A percentile compares a stretch with the other conserved stretches of the same genome.
Conservation (phyloP, 1,139 yeast species). For the Sugiyamaella castrensis region DNA sequence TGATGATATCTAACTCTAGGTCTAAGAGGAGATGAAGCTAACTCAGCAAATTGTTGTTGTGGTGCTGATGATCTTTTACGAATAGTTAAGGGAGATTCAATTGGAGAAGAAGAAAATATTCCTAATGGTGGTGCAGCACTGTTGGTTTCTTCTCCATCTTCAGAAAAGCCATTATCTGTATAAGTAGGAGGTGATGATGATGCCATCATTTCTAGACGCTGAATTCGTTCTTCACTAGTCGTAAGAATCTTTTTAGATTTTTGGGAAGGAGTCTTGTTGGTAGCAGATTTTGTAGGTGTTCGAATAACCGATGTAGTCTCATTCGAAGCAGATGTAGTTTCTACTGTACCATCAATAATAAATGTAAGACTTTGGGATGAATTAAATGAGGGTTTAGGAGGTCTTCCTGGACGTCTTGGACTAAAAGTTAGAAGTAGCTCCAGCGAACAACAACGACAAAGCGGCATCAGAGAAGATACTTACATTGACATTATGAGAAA, state of each 20-base stretch:
- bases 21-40: constrained; percentile 15
- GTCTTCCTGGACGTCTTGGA: constrained; percentile 10
- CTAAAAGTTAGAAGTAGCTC: constrained; percentile 1
- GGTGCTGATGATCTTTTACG: constrained; percentile 5
- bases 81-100: constrained; percentile 21
- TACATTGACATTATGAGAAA: constrained; percentile 1
- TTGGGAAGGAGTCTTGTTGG: background rate
- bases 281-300: background rate
- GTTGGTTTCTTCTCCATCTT: background rate
- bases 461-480: background rate
- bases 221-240: background rate
- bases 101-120: constrained; percentile 23
- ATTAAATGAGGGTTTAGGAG: background rate
- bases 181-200: background rate
- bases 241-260: background rate
- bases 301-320: constrained; percentile 3
- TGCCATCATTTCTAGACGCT: background rate
- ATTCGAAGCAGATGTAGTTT: constrained; percentile 11
- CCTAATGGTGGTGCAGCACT: constrained; percentile 19
- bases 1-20: constrained; percentile 6
- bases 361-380: constrained; percentile 7
- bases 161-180: background rate
- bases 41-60: constrained; percentile 7
- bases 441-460: background rate
- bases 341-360: constrained; percentile 10